Evolutionary conservation across 1,139 yeast genomes (phyloP).

Genomic region (Nakaseomyces sp.): DNA sequence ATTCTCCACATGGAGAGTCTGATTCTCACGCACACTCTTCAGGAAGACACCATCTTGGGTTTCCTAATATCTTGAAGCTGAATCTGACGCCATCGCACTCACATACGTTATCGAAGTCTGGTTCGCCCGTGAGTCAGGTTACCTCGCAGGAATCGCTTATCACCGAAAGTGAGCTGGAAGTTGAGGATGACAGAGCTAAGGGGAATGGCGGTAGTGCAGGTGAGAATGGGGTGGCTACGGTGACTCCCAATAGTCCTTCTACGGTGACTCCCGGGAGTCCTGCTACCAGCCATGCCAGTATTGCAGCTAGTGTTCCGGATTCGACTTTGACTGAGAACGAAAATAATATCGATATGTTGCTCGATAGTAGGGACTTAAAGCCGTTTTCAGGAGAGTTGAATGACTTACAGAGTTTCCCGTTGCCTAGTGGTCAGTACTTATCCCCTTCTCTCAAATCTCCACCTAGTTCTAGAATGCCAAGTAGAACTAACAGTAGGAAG

Average conservation of each 20-base stretch:
- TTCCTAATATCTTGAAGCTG: slow-evolving; percentile 1
- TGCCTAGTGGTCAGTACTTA: background rate
- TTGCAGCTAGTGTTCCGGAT: background rate
- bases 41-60: background rate
- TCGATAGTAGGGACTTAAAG: slow-evolving; percentile 1
- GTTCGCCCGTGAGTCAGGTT: background rate
- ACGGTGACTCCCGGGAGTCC: background rate
- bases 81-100: background rate
- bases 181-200: background rate
- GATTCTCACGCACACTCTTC: slow-evolving; percentile 1
- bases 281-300: background rate
- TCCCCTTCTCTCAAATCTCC: background rate
- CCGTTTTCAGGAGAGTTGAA: slow-evolving; percentile 1
- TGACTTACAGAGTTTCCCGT: slow-evolving; percentile 1
- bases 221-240: background rate
- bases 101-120: background rate
- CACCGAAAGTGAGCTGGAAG: slow-evolving; percentile 1
- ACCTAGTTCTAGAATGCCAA: background rate
- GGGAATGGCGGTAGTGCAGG: background rate
- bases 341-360: slow-evolving; percentile 1
- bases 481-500: slow-evolving; percentile 1
- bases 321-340: background rate
- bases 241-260: too few relatives aligned
- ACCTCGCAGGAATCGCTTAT: slow-evolving; percentile 1
- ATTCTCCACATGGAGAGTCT: background rate